These are phyloP conservation scores for Lactarius hengduanensis DNA, from an alignment of 768 basidiomycete species.

Conservation along the genomic window DNA sequence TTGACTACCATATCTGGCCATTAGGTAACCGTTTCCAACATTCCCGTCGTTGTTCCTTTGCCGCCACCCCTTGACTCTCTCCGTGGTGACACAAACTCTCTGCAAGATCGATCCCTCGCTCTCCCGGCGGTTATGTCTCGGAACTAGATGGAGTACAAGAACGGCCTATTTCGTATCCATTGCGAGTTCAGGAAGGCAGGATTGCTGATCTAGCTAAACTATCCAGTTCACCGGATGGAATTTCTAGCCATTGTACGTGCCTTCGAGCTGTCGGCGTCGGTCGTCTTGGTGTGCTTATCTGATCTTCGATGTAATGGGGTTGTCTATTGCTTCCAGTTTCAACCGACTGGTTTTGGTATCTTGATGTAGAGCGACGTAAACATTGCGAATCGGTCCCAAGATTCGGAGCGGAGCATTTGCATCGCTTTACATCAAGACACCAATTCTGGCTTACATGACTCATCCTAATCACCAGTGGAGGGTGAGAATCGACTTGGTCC, in stretches of 20 bases:
- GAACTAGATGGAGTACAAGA: not conserved
- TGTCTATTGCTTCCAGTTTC: not conserved
- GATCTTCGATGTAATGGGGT: not conserved
- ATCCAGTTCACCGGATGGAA: too few species aligned
- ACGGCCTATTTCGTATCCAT: not conserved
- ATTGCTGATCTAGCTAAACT: not conserved
- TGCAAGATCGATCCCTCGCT: too few species aligned
- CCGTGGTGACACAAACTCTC: too few species aligned
- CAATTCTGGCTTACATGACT: too few species aligned
- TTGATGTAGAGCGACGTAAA: not conserved
- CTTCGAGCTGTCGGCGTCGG: not conserved
- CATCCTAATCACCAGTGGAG: not conserved
- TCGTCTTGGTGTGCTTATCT: not conserved
- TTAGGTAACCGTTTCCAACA: too few species aligned
- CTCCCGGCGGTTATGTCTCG: too few species aligned
- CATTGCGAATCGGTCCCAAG: not conserved
- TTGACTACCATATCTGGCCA: too few species aligned
- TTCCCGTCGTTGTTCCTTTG: too few species aligned
- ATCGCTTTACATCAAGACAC: not conserved
- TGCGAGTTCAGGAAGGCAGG: not conserved
- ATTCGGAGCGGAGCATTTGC: not conserved
- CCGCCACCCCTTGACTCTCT: too few species aligned
- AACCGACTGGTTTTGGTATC: not conserved
- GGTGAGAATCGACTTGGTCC: too few species aligned
- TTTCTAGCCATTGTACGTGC: not conserved